Conservation (phyloP, 1,139 yeast genomes). For the Diutina pseudorugosa region DNA sequence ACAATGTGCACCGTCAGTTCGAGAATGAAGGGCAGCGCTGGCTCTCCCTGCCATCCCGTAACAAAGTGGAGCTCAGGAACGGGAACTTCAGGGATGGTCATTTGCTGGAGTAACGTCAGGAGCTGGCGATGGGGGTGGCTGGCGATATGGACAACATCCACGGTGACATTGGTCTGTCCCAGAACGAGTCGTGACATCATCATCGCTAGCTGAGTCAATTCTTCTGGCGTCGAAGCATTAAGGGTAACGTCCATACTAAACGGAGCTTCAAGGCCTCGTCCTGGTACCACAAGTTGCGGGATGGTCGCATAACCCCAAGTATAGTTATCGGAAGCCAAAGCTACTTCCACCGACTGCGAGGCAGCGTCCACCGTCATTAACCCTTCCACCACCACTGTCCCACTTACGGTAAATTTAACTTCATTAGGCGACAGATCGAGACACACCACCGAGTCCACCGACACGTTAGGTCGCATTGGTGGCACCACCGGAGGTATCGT, state of each 20-base stretch:
- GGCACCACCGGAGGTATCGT: background rate
- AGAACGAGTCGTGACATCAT: background rate
- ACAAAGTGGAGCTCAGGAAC: background rate
- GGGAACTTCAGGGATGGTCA: background rate
- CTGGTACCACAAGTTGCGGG: background rate
- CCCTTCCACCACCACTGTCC: background rate
- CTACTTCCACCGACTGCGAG: background rate
- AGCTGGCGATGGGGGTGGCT: background rate
- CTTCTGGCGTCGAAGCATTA: background rate
- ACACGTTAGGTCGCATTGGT: background rate
- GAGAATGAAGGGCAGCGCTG: constrained; percentile 18
- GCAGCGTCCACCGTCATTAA: background rate
- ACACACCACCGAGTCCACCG: background rate
- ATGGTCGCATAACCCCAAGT: background rate
- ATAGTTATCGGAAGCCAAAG: background rate
- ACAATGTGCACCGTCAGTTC: constrained; percentile 40
- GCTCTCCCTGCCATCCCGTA: background rate
- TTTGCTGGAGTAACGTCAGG: background rate
- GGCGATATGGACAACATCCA: background rate
- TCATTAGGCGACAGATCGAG: background rate
- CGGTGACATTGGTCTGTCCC: background rate
- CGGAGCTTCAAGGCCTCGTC: background rate
- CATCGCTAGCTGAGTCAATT: background rate
- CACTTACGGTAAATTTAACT: background rate
- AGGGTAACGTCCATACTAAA: background rate